These are phyloP conservation scores for Anisogramma anomala DNA, from an alignment of 2,329 filamentous ascomycete genomes.

Conservation along the genomic window DNA sequence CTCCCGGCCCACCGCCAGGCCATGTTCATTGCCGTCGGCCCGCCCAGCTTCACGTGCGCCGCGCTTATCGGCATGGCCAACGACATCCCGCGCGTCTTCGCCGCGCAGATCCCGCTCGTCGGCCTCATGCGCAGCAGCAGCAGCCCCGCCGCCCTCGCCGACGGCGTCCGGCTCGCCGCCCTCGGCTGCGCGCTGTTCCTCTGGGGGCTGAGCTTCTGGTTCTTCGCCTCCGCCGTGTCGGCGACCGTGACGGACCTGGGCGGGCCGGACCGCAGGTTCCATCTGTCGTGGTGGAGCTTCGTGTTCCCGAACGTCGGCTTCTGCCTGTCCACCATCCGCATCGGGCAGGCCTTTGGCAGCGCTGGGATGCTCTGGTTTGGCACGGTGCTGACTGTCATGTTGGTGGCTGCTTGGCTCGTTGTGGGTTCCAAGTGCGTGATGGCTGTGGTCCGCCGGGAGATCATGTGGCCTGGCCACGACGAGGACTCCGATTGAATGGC, in stretches of 20 bases:
- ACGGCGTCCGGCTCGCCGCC: slow-evolving; percentile 17
- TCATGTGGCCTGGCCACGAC: slow-evolving; percentile 49
- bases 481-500: slow-evolving; percentile 31
- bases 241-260: slow-evolving; percentile 29
- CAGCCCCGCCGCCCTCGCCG: slow-evolving; percentile 13
- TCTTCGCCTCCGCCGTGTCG: slow-evolving; percentile 38
- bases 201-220: slow-evolving; percentile 52
- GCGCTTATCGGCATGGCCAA: slow-evolving; percentile 23
- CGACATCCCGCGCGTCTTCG: slow-evolving; percentile 25
- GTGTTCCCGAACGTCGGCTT: slow-evolving; percentile 57
- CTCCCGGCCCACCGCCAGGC: slow-evolving; percentile 46
- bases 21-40: slow-evolving; percentile 55
- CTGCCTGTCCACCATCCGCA: slow-evolving; percentile 45
- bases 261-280: slow-evolving; percentile 24
- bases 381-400: slow-evolving; percentile 41
- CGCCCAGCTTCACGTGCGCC: slow-evolving; percentile 36
- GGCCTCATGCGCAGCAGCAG: slow-evolving; percentile 18
- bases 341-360: slow-evolving; percentile 42
- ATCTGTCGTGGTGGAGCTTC: slow-evolving; percentile 49
- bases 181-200: slow-evolving; percentile 43
- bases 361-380: slow-evolving; percentile 40
- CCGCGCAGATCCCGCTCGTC: slow-evolving; percentile 27
- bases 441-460: slow-evolving; percentile 38
- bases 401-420: slow-evolving; percentile 45
- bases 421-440: slow-evolving; percentile 36